phyloP scores from a whole-genome alignment of 2,329 filamentous ascomycete species.

The Pezicula carpinea region DNA sequence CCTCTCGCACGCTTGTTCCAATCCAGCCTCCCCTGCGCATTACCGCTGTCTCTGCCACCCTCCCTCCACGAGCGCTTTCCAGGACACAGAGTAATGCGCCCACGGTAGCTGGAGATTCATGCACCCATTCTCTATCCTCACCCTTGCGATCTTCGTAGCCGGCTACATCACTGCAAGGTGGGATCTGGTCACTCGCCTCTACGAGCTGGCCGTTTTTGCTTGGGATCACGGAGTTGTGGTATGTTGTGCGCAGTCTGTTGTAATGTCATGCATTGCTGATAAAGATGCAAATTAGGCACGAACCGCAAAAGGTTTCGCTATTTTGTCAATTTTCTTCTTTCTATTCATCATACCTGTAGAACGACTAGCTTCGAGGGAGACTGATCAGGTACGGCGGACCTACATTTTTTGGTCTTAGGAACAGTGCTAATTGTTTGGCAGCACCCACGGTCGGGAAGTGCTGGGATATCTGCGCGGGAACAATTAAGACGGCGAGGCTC shows the following conservation, averaged over 20 bases:
- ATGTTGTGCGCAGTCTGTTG: conserved; percentile 33
- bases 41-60: background rate
- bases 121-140: conserved; percentile 97
- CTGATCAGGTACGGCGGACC: conserved; percentile 60
- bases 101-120: conserved; percentile 46
- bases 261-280: conserved; percentile 8
- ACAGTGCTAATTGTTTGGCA: conserved; percentile 34
- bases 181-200: conserved; percentile 94
- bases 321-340: conserved; percentile 81
- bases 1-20: no score
- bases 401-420: conserved; percentile 14
- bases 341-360: conserved; percentile 79
- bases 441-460: conserved; percentile 76
- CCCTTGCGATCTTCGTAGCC: conserved; percentile 97
- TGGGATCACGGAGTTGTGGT: conserved; percentile 99
- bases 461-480: conserved; percentile 89
- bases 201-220: conserved; percentile 95
- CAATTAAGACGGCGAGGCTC: conserved; percentile 91
- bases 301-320: conserved; percentile 77
- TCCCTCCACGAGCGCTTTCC: background rate
- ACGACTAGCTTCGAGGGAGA: conserved; percentile 75
- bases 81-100: conserved; percentile 20
- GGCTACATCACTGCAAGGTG: conserved; percentile 99
- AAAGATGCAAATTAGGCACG: conserved; percentile 56
- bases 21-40: background rate